phyloP scores from a whole-genome alignment of 192 early-diverging fungal genomes.

The Coemansia sp. region DNA sequence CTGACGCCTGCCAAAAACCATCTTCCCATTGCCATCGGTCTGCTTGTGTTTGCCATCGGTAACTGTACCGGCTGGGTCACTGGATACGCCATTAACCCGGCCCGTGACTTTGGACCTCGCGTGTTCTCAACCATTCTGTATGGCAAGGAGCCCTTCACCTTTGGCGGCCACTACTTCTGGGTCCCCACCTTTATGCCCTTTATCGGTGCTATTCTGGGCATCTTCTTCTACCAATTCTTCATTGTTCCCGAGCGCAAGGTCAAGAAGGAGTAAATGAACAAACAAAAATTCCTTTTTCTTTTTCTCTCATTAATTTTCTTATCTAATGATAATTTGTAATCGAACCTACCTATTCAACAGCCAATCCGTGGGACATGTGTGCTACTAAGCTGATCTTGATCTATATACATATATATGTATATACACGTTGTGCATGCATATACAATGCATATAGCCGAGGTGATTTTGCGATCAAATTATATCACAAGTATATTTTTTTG shows the following conservation, averaged over 20 bases:
- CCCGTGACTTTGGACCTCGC: constrained; percentile 79
- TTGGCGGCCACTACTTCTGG: constrained; percentile 69
- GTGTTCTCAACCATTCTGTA: constrained; percentile 69
- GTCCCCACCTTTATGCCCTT: constrained; percentile 70
- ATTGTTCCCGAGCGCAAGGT: constrained; percentile 55
- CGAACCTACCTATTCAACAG: not conserved
- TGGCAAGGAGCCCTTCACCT: constrained; percentile 67
- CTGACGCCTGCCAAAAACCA: constrained; percentile 59
- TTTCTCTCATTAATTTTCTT: not conserved
- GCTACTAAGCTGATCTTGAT: too few relatives aligned
- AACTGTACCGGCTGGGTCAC: constrained; percentile 66
- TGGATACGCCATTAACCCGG: constrained; percentile 73
- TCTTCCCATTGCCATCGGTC: constrained; percentile 60
- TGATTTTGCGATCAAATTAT: too few relatives aligned
- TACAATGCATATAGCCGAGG: too few relatives aligned
- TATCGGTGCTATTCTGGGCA: constrained; percentile 62
- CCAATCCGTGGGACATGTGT: too few relatives aligned
- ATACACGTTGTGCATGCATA: too few relatives aligned
- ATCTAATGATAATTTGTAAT: not conserved
- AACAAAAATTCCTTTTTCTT: not conserved
- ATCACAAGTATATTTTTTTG: too few relatives aligned
- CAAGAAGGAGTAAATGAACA: constrained; percentile 34
- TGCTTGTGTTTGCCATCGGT: constrained; percentile 63
- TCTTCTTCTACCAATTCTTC: constrained; percentile 61
- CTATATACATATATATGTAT: too few relatives aligned